These are phyloP conservation scores for Cryphonectria japonica DNA, from an alignment of 2,329 filamentous ascomycete species.

Conservation along the genomic window DNA sequence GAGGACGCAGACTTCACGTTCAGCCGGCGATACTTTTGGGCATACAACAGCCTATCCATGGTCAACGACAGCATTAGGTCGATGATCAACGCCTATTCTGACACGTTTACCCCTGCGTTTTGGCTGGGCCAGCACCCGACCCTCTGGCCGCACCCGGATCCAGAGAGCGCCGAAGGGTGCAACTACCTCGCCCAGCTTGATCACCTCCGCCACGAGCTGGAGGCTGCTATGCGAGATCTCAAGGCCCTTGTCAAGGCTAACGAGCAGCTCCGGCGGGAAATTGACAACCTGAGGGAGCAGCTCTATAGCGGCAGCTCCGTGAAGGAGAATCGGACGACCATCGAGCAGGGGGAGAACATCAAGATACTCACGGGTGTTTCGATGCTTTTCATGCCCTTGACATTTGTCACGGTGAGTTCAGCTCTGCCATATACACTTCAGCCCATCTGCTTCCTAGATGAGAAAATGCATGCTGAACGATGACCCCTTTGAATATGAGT, in stretches of 20 bases:
- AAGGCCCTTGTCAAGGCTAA: slow-evolving; percentile 53
- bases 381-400: slow-evolving; percentile 64
- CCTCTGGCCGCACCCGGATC: slow-evolving; percentile 58
- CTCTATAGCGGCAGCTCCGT: slow-evolving; percentile 67
- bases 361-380: slow-evolving; percentile 63
- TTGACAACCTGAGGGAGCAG: slow-evolving; percentile 61
- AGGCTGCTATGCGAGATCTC: slow-evolving; percentile 55
- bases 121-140: slow-evolving; percentile 60
- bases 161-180: slow-evolving; percentile 47
- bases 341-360: slow-evolving; percentile 67
- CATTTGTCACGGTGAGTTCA: slow-evolving; percentile 57
- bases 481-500: background rate
- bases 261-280: slow-evolving; percentile 57
- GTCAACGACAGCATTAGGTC: slow-evolving; percentile 63
- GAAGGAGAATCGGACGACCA: slow-evolving; percentile 62
- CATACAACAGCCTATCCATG: slow-evolving; percentile 62
- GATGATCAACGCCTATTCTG: slow-evolving; percentile 59
- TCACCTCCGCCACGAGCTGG: slow-evolving; percentile 51
- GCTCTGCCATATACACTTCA: background rate
- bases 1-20: slow-evolving; percentile 65
- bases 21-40: slow-evolving; percentile 66
- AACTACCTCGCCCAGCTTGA: slow-evolving; percentile 55
- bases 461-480: background rate
- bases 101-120: slow-evolving; percentile 61
- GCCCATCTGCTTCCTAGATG: background rate